phyloP scores from a whole-genome alignment of 2,329 filamentous ascomycete genomes.

The Albophoma yamanashiensis region DNA sequence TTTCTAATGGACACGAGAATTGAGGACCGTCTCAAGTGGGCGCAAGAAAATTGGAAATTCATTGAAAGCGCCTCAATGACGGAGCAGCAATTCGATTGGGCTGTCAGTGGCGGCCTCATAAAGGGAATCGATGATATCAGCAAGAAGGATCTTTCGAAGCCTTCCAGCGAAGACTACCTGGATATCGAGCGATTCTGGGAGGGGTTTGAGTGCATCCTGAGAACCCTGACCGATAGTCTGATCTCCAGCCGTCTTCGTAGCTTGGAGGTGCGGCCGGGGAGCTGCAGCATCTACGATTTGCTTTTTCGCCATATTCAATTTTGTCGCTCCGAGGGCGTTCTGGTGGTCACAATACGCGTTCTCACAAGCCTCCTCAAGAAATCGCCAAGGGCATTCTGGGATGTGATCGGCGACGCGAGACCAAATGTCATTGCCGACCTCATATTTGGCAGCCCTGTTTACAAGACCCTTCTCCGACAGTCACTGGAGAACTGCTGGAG shows the following conservation, averaged over 20 bases:
- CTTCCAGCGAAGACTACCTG: constrained; percentile 22
- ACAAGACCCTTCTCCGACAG: constrained; percentile 49
- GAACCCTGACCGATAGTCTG: constrained; percentile 59
- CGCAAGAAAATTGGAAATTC: constrained; percentile 26
- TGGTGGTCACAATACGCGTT: constrained; percentile 59
- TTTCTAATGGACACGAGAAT: constrained; percentile 63
- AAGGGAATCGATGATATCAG: constrained; percentile 54
- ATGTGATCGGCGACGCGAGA: constrained; percentile 71
- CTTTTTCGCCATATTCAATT: constrained; percentile 43
- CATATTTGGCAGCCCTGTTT: constrained; percentile 62
- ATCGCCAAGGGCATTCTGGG: constrained; percentile 76
- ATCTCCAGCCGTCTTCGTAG: constrained; percentile 70
- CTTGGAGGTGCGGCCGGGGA: constrained; percentile 54
- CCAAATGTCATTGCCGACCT: constrained; percentile 75
- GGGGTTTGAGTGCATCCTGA: constrained; percentile 64
- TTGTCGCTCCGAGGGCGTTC: constrained; percentile 42
- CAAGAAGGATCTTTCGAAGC: constrained; percentile 26
- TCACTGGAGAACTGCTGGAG: constrained; percentile 38
- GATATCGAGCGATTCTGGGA: constrained; percentile 68
- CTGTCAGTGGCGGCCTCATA: constrained; percentile 63
- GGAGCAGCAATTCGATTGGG: constrained; percentile 74
- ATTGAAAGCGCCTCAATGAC: constrained; percentile 52
- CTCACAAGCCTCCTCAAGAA: constrained; percentile 64
- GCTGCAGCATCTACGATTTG: constrained; percentile 55
- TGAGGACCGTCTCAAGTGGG: constrained; percentile 38